Percentiles rank a stretch among this genome's conserved stretches.
Conservation (phyloP, 2,329 filamentous ascomycete genomes). For the Clathrospora elynae region DNA sequence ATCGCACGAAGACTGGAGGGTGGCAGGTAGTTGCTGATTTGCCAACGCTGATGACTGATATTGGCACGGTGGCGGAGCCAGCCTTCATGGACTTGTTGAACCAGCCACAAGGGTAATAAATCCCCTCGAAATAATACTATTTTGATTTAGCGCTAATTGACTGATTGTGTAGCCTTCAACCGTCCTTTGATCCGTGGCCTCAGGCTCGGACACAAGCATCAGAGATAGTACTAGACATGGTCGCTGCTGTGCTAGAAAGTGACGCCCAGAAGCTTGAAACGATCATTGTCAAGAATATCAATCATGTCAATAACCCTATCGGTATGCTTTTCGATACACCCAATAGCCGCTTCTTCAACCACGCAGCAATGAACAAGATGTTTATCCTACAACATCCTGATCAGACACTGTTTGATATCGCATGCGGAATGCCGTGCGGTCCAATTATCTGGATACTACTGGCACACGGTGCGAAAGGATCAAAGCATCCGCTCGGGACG, state of each 20-base stretch:
- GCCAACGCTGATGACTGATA: constrained; percentile 1
- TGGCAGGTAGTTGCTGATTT: constrained; percentile 16
- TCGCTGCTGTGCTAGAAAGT: constrained; percentile 31
- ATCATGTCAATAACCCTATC: constrained; percentile 38
- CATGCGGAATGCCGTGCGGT: constrained; percentile 37
- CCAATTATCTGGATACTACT: constrained; percentile 36
- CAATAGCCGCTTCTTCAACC: constrained; percentile 31
- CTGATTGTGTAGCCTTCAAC: constrained; percentile 11
- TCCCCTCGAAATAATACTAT: background rate
- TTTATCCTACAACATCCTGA: constrained; percentile 38
- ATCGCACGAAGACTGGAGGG: constrained; percentile 6
- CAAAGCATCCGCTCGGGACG: constrained; percentile 39
- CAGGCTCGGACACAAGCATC: constrained; percentile 16
- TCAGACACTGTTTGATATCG: constrained; percentile 43
- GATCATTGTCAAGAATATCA: constrained; percentile 29
- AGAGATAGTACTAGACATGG: constrained; percentile 35
- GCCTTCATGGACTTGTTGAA: constrained; percentile 16
- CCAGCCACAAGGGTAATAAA: constrained; percentile 16
- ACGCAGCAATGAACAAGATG: constrained; percentile 32
- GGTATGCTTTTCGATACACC: constrained; percentile 37
- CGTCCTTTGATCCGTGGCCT: constrained; percentile 21
- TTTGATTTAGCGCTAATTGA: constrained; percentile 3
- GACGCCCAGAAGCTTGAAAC: constrained; percentile 34
- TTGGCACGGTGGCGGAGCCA: constrained; percentile 11
- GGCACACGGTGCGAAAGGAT: constrained; percentile 36